These are phyloP conservation scores for Eimeria tenella DNA, from an alignment of 169 alveolate genomes.

Conservation along the genomic window DNA sequence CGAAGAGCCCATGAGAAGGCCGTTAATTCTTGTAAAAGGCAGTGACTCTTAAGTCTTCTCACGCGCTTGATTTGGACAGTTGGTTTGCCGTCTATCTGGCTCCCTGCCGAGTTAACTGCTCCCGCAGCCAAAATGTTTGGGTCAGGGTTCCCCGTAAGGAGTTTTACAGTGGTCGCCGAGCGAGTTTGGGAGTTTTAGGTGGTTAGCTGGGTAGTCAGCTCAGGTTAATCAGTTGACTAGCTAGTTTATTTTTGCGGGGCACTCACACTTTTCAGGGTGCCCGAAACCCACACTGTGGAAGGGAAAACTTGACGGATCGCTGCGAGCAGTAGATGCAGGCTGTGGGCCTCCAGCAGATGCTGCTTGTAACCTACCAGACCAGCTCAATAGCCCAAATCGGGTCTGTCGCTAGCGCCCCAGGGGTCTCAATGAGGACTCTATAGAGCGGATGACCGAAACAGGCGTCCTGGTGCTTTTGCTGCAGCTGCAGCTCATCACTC, in stretches of 20 bases:
- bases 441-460: not conserved
- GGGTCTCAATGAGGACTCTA: not conserved
- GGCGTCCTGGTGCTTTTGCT: slow-evolving; percentile 13
- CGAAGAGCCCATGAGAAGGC: too few species aligned
- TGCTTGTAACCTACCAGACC: not conserved
- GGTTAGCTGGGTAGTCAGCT: not conserved
- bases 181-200: not conserved
- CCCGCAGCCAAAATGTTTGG: too few species aligned
- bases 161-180: too few species aligned
- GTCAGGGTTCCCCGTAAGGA: too few species aligned
- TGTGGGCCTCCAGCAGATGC: too few species aligned
- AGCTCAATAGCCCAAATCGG: not conserved
- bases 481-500: not conserved
- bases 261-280: too few species aligned
- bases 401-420: not conserved
- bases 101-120: not conserved
- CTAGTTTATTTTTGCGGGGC: not conserved
- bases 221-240: not conserved
- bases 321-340: too few species aligned
- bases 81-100: not conserved
- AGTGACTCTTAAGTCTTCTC: too few species aligned
- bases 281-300: too few species aligned
- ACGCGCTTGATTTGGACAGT: not conserved
- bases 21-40: too few species aligned
- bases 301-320: too few species aligned